Evolutionary conservation across 352 stramenopile genomes (phyloP).

Genomic region (Phytophthora tubulina): DNA sequence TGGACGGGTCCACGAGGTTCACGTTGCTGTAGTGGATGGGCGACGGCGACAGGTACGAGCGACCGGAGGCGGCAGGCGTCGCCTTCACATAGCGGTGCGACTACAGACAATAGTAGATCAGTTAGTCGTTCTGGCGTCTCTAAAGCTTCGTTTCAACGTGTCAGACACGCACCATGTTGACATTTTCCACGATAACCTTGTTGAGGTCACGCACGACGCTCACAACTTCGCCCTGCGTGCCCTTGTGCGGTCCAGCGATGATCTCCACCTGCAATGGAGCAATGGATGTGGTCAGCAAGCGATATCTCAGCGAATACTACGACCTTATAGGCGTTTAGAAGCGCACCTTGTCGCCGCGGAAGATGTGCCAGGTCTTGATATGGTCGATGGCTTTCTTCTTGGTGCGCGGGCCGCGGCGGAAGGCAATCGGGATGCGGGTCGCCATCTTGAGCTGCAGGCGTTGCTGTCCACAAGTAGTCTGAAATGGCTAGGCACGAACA

Average conservation of each 20-base stretch:
- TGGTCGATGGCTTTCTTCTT: constrained; percentile 84
- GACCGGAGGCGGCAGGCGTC: constrained; percentile 69
- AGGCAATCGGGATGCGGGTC: constrained; percentile 81
- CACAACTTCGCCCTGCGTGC: constrained; percentile 80
- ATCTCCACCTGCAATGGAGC: constrained; percentile 68
- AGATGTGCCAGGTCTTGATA: constrained; percentile 87
- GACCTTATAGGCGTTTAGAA: neutral
- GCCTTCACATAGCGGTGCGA: constrained; percentile 85
- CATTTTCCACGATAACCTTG: constrained; percentile 85
- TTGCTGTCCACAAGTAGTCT: constrained; percentile 38
- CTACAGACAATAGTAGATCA: constrained; percentile 23
- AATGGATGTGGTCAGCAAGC: neutral
- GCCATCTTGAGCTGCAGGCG: constrained; percentile 53
- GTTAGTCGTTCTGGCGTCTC: neutral
- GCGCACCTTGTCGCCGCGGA: constrained; percentile 76
- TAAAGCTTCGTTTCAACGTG: neutral
- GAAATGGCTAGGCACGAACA: constrained; percentile 1
- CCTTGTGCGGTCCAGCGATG: constrained; percentile 84
- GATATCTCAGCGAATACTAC: constrained; percentile 1
- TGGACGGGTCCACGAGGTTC: constrained; percentile 84
- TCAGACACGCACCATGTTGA: constrained; percentile 79
- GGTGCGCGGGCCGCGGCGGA: constrained; percentile 77
- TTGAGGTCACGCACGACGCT: constrained; percentile 84
- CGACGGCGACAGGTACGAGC: constrained; percentile 83
- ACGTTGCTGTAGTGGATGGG: constrained; percentile 92